A percentile compares a stretch with the other conserved stretches of the same genome.
These are phyloP conservation scores for Fraxinus americana DNA, from an alignment of 257 asterid species.

Conservation along the genomic window DNA sequence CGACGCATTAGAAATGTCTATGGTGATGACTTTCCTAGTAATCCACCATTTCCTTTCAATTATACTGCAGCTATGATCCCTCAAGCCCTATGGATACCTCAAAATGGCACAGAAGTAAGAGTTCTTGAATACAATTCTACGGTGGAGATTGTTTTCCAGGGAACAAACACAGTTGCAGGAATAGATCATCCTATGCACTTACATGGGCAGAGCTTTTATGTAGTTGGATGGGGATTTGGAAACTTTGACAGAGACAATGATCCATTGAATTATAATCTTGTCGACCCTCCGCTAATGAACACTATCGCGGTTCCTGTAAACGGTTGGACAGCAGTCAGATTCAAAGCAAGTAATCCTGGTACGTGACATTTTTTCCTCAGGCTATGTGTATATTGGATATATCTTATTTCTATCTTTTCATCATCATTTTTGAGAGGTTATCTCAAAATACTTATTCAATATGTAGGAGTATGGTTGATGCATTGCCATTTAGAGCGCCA, in stretches of 20 bases:
- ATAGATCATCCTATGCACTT: slow-evolving; percentile 75
- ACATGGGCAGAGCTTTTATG: slow-evolving; percentile 71
- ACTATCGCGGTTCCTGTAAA: slow-evolving; percentile 55
- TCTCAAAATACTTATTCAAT: background rate
- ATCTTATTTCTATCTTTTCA: background rate
- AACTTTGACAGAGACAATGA: too few species aligned
- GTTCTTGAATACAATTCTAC: slow-evolving; percentile 47
- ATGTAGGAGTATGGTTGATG: slow-evolving; percentile 61
- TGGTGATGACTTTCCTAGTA: slow-evolving; percentile 36
- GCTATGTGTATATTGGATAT: background rate
- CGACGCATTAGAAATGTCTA: slow-evolving; percentile 38
- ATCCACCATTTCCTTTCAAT: slow-evolving; percentile 47
- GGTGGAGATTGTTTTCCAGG: slow-evolving; percentile 65
- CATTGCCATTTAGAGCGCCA: slow-evolving; percentile 63
- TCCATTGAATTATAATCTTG: slow-evolving; percentile 51
- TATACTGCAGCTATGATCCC: slow-evolving; percentile 39
- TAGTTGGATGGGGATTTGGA: slow-evolving; percentile 61
- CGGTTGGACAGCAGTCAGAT: slow-evolving; percentile 72
- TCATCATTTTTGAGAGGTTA: background rate
- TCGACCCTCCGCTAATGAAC: slow-evolving; percentile 61
- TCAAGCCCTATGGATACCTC: slow-evolving; percentile 13
- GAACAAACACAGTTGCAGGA: slow-evolving; percentile 52
- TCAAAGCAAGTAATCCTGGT: slow-evolving; percentile 75
- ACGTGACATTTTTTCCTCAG: background rate
- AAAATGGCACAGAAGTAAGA: slow-evolving; percentile 35